Percentiles rank a stretch among this genome's conserved stretches.
phyloP scores from a whole-genome alignment of 2,329 filamentous ascomycete genomes.

The Cercospora sesami region DNA sequence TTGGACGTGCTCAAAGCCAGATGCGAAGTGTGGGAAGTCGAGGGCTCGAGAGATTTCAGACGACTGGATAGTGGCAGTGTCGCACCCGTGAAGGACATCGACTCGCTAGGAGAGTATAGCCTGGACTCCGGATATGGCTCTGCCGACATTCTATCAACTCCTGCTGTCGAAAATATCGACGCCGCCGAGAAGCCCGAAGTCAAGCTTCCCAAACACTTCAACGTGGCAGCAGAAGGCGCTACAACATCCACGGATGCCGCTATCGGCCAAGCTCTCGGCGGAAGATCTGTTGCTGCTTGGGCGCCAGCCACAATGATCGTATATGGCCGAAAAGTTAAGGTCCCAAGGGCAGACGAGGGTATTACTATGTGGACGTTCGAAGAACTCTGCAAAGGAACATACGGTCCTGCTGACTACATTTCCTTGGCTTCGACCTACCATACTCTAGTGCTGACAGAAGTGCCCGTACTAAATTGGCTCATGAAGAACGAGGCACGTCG shows the following conservation, averaged over 20 bases:
- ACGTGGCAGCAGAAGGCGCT: constrained; percentile 10
- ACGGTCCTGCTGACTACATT: constrained; percentile 81
- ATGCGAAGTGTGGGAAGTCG: constrained; percentile 84
- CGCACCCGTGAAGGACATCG: constrained; percentile 26
- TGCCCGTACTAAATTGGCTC: constrained; percentile 65
- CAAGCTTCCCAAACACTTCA: constrained; percentile 27
- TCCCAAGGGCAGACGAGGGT: constrained; percentile 60
- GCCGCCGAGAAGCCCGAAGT: background rate
- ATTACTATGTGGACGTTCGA: constrained; percentile 66
- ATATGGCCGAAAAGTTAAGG: constrained; percentile 64
- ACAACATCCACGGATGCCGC: constrained; percentile 23
- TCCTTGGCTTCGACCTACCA: constrained; percentile 77
- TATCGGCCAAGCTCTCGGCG: constrained; percentile 21
- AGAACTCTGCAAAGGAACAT: constrained; percentile 63
- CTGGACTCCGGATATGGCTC: constrained; percentile 23
- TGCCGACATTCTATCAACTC: background rate
- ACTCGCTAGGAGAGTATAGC: constrained; percentile 20
- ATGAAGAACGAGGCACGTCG: constrained; percentile 80
- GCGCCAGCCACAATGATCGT: constrained; percentile 49
- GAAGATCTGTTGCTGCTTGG: constrained; percentile 41
- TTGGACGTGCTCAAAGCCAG: constrained; percentile 73
- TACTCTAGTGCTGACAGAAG: constrained; percentile 70
- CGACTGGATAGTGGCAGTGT: constrained; percentile 53
- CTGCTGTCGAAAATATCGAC: constrained; percentile 6
- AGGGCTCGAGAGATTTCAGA: constrained; percentile 68